phyloP scores from a whole-genome alignment of 345 rosid genomes.

The Pugionium cornutum region DNA sequence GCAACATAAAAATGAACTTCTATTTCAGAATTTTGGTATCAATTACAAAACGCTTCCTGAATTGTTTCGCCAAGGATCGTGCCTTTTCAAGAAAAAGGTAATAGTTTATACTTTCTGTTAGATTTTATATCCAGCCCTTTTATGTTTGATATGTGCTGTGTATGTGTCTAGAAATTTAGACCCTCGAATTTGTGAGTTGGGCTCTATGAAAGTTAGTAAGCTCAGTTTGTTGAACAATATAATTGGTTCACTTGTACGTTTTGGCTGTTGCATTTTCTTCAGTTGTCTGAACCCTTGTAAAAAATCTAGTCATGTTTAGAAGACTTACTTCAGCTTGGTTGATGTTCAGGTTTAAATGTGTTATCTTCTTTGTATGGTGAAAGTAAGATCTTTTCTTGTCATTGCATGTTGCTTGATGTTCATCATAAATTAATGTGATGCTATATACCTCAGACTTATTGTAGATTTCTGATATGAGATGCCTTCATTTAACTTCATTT shows the following conservation, averaged over 20 bases:
- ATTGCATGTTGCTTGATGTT: constrained; percentile 23
- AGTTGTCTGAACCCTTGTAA: not conserved
- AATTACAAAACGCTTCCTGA: constrained; percentile 69
- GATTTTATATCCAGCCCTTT: not conserved
- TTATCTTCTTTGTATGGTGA: not conserved
- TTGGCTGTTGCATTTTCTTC: not conserved
- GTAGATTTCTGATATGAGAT: not conserved
- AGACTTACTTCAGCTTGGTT: constrained; percentile 14
- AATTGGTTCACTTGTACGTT: constrained; percentile 7
- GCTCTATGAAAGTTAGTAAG: constrained; percentile 10
- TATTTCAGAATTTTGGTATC: constrained; percentile 61
- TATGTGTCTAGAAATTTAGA: not conserved
- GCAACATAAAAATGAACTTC: constrained; percentile 83
- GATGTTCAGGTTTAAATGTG: not conserved
- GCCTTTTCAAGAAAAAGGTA: constrained; percentile 70
- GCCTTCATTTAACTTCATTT: constrained; percentile 19
- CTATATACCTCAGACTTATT: not conserved
- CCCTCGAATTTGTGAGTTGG: constrained; percentile 8
- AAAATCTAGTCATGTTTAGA: constrained; percentile 3
- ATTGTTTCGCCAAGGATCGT: constrained; percentile 87
- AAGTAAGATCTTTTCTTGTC: not conserved
- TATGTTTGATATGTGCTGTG: constrained; percentile 1
- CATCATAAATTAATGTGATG: constrained; percentile 1
- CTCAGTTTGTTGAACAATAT: constrained; percentile 11
- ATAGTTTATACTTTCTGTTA: constrained; percentile 12